These are phyloP conservation scores for Podospora fimiseda DNA, from an alignment of 495 filamentous ascomycete genomes.

Conservation along the genomic window DNA sequence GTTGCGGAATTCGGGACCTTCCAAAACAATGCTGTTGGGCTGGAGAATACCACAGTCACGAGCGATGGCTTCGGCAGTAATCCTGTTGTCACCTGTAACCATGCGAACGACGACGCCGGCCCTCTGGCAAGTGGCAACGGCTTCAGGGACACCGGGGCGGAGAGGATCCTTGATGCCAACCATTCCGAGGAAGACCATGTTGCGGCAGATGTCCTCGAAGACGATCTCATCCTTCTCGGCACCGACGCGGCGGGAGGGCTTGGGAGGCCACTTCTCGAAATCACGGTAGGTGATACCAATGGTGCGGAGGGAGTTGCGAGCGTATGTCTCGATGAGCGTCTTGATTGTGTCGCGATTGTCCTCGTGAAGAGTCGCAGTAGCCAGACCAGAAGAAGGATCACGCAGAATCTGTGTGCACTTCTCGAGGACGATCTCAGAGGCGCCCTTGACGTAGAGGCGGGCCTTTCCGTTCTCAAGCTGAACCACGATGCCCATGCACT, in stretches of 20 bases:
- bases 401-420: slow-evolving; percentile 66
- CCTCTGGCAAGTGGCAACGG: slow-evolving; percentile 64
- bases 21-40: slow-evolving; percentile 66
- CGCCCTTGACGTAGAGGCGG: slow-evolving; percentile 77
- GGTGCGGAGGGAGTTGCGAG: slow-evolving; percentile 74
- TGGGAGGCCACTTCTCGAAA: slow-evolving; percentile 83
- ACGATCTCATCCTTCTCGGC: slow-evolving; percentile 62
- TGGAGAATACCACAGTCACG: slow-evolving; percentile 78
- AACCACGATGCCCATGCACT: slow-evolving; percentile 82
- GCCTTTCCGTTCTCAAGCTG: slow-evolving; percentile 57
- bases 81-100: slow-evolving; percentile 83
- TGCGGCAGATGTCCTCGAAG: slow-evolving; percentile 66
- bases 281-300: slow-evolving; percentile 85
- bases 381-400: slow-evolving; percentile 59
- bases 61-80: slow-evolving; percentile 78
- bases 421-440: slow-evolving; percentile 76
- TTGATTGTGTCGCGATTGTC: slow-evolving; percentile 56
- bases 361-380: slow-evolving; percentile 47
- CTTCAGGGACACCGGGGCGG: slow-evolving; percentile 69
- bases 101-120: slow-evolving; percentile 83
- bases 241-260: slow-evolving; percentile 55
- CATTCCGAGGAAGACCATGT: slow-evolving; percentile 71
- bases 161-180: slow-evolving; percentile 88
- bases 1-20: slow-evolving; percentile 77
- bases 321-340: slow-evolving; percentile 67